These are phyloP conservation scores for Syncephalis fuscata DNA, from an alignment of 371 early-diverging fungal species.

Conservation along the genomic window DNA sequence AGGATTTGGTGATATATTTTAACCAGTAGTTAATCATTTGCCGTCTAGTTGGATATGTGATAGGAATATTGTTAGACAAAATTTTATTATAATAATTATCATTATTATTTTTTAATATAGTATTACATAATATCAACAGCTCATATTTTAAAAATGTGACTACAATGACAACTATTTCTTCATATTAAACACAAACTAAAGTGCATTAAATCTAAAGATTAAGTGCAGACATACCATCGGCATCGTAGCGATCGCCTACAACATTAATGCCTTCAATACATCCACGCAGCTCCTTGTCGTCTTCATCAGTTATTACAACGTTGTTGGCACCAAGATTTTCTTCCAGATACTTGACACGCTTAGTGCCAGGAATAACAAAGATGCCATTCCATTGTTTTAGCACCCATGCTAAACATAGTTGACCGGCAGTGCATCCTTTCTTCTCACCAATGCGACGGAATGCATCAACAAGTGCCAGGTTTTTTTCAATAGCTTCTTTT, in stretches of 20 bases:
- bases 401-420: conserved; percentile 39
- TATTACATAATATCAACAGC: too few relatives aligned
- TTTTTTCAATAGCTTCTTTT: conserved; percentile 25
- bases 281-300: conserved; percentile 19
- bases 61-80: too few relatives aligned
- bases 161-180: too few relatives aligned
- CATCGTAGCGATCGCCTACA: conserved; percentile 17
- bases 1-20: too few relatives aligned
- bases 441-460: conserved; percentile 20
- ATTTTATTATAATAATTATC: too few relatives aligned
- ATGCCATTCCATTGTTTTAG: conserved; percentile 19
- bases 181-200: neutral
- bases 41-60: too few relatives aligned
- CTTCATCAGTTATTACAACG: conserved; percentile 20
- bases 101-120: too few relatives aligned
- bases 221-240: neutral
- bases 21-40: too few relatives aligned
- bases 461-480: conserved; percentile 29
- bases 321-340: conserved; percentile 22
- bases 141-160: too few relatives aligned
- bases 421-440: conserved; percentile 20
- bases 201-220: neutral
- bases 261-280: conserved; percentile 14
- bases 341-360: conserved; percentile 23
- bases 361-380: conserved; percentile 13